Conservation (phyloP, 371 early-diverging fungal genomes). For the Mucor piriformis region DNA sequence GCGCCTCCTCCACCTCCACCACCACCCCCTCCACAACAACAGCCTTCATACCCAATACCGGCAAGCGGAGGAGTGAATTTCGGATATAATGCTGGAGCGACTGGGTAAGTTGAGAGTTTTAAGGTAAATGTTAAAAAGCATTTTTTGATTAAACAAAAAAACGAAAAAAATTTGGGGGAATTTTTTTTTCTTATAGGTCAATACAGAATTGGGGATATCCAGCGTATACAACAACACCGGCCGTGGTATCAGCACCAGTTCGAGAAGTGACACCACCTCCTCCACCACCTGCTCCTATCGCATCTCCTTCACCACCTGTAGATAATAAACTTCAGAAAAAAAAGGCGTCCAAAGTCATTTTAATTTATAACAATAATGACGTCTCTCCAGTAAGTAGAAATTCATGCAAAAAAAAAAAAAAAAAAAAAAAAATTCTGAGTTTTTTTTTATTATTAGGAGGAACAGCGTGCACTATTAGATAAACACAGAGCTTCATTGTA, state of each 20-base stretch:
- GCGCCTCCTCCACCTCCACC: conserved; percentile 16
- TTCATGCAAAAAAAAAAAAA: not conserved
- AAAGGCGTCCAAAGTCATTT: conserved; percentile 41
- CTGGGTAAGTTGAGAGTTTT: conserved; percentile 26
- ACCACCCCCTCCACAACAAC: conserved; percentile 9
- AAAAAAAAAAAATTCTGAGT: not conserved
- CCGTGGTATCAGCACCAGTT: not conserved
- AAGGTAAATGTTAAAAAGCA: conserved; percentile 12
- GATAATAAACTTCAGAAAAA: conserved; percentile 28
- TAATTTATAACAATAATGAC: conserved; percentile 46
- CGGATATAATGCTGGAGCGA: conserved; percentile 3
- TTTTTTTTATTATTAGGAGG: conserved; percentile 20
- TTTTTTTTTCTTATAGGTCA: not conserved
- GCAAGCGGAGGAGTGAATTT: conserved; percentile 14
- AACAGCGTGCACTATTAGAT: conserved; percentile 30
- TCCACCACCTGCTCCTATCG: conserved; percentile 20
- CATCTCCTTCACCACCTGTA: conserved; percentile 77
- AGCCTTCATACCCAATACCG: conserved; percentile 4
- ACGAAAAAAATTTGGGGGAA: conserved; percentile 11
- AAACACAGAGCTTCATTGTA: conserved; percentile 7
- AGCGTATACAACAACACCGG: not conserved
- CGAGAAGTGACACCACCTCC: conserved; percentile 70
- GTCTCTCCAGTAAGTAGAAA: conserved; percentile 41
- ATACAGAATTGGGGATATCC: not conserved
- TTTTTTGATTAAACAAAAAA: too few relatives aligned